Percentiles rank a stretch among this genome's conserved stretches.
These are phyloP conservation scores for Ceratocystis cubensis DNA, from an alignment of 2,329 filamentous ascomycete genomes.

Conservation along the genomic window DNA sequence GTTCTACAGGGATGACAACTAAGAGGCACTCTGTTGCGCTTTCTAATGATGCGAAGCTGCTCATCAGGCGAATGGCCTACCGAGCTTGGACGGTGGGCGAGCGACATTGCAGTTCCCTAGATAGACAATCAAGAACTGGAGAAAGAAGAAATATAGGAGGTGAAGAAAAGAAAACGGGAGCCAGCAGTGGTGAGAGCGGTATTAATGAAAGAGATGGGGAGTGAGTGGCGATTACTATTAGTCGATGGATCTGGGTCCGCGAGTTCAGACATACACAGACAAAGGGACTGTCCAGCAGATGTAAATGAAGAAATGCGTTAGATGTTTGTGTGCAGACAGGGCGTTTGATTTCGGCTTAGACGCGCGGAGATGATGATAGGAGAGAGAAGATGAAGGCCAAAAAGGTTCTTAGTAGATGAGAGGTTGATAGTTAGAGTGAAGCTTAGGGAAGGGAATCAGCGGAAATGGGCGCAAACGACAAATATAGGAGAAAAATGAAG, in stretches of 20 bases:
- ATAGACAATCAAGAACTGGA: neutral
- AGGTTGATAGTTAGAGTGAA: neutral
- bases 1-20: constrained; percentile 86
- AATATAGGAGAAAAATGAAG: neutral
- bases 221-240: neutral
- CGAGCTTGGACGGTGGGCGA: constrained; percentile 64
- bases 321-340: neutral
- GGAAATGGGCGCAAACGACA: neutral
- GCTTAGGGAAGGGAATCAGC: neutral
- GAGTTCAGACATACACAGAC: neutral
- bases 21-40: constrained; percentile 80
- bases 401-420: neutral
- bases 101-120: constrained; percentile 44
- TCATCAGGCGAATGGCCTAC: constrained; percentile 69
- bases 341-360: neutral
- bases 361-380: neutral
- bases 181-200: neutral
- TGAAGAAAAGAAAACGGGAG: too few species aligned
- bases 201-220: neutral
- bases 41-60: constrained; percentile 77
- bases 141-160: neutral
- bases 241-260: neutral
- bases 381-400: neutral
- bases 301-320: neutral
- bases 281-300: neutral